Percentiles rank a stretch among this genome's conserved stretches.
These are phyloP conservation scores for Kodamaea suecica DNA, from an alignment of 1,139 yeast genomes.

Conservation along the genomic window DNA sequence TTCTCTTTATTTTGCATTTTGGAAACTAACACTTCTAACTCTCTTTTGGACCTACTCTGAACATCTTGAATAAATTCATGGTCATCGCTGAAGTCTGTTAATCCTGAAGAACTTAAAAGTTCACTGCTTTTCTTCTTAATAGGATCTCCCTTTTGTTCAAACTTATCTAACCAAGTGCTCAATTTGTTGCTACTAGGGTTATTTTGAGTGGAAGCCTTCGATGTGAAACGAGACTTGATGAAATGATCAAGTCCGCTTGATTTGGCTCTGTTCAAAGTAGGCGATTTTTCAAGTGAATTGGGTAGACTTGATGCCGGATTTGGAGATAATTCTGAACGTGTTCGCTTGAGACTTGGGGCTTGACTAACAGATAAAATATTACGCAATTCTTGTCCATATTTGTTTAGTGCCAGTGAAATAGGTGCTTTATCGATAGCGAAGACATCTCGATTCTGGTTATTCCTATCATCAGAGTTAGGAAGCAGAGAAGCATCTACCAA, in stretches of 20 bases:
- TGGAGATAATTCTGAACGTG: slow-evolving; percentile 28
- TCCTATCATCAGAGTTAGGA: neutral
- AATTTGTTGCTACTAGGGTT: slow-evolving; percentile 13
- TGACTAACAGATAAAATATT: slow-evolving; percentile 11
- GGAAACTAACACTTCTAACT: too few relatives aligned
- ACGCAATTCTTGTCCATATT: slow-evolving; percentile 1
- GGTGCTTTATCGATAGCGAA: too few relatives aligned
- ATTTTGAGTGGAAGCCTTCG: slow-evolving; percentile 5
- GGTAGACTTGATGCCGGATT: slow-evolving; percentile 7
- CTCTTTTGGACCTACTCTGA: neutral
- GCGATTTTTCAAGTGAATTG: slow-evolving; percentile 15
- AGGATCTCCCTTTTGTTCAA: slow-evolving; percentile 18
- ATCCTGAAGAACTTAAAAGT: slow-evolving; percentile 9
- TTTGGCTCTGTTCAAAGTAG: slow-evolving; percentile 27
- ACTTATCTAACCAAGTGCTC: slow-evolving; percentile 35
- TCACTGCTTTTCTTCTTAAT: slow-evolving; percentile 5
- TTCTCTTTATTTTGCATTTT: too few relatives aligned
- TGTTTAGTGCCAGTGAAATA: neutral
- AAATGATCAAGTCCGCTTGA: slow-evolving; percentile 26
- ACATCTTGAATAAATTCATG: neutral
- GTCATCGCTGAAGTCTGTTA: slow-evolving; percentile 18
- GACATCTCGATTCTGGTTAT: too few relatives aligned
- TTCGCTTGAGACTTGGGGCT: slow-evolving; percentile 24
- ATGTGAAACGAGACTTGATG: slow-evolving; percentile 5
- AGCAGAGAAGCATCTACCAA: slow-evolving; percentile 24